A percentile compares a stretch with the other conserved stretches of the same genome.
phyloP scores from a whole-genome alignment of 352 stramenopile species.

The Elongisporangium undulatum region DNA sequence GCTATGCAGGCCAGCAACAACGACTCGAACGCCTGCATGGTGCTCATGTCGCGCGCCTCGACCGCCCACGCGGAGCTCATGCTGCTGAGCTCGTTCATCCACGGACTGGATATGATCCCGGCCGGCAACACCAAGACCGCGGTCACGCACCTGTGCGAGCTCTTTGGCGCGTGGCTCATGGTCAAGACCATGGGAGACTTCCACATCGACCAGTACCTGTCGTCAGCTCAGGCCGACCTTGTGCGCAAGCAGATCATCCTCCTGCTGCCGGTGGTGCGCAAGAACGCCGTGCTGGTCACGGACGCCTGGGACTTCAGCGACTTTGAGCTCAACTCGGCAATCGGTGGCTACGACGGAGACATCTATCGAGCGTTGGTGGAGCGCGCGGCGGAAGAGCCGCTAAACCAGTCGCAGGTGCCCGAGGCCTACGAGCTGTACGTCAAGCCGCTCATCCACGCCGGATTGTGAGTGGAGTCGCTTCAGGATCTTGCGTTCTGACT shows the following conservation, averaged over 20 bases:
- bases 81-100: constrained; percentile 30
- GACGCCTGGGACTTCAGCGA: constrained; percentile 37
- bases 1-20: constrained; percentile 40
- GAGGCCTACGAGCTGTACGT: constrained; percentile 57
- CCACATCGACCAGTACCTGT: constrained; percentile 51
- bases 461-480: constrained; percentile 14
- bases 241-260: constrained; percentile 24
- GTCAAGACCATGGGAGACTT: constrained; percentile 46
- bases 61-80: constrained; percentile 44
- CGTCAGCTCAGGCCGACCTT: constrained; percentile 30
- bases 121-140: constrained; percentile 20
- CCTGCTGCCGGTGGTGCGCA: constrained; percentile 32
- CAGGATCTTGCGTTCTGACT: too few species aligned
- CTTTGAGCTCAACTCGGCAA: constrained; percentile 67
- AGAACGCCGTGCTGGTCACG: constrained; percentile 41
- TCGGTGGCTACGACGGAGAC: constrained; percentile 68
- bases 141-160: constrained; percentile 25
- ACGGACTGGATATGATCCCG: constrained; percentile 17
- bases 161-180: constrained; percentile 48
- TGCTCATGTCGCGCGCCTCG: constrained; percentile 45
- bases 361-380: constrained; percentile 57
- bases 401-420: constrained; percentile 52
- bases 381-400: constrained; percentile 38
- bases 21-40: constrained; percentile 45
- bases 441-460: constrained; percentile 31